phyloP scores from a whole-genome alignment of 306 rosid species.

The Quercus engelmannii region DNA sequence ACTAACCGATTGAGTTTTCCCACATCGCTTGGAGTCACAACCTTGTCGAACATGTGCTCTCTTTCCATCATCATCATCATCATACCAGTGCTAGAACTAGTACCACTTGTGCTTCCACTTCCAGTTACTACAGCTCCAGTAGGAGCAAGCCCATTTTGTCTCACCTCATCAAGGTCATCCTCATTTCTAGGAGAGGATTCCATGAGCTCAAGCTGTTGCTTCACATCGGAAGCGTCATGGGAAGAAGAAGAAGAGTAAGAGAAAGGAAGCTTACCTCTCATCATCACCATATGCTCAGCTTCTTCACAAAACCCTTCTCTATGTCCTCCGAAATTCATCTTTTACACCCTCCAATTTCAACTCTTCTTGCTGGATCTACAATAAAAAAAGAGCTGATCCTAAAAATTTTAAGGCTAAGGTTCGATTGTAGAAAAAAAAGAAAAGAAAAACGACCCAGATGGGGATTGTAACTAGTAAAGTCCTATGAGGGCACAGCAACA shows the following conservation, averaged over 20 bases:
- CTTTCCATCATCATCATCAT: constrained; percentile 26
- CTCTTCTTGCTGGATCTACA: constrained; percentile 13
- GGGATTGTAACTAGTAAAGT: neutral
- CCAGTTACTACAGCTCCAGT: neutral
- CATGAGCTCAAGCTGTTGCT: constrained; percentile 26
- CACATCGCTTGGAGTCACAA: constrained; percentile 87
- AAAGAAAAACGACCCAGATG: neutral
- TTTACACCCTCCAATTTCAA: neutral
- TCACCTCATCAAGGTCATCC: neutral
- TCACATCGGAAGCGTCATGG: neutral
- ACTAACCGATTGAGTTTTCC: constrained; percentile 88
- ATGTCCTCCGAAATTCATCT: constrained; percentile 30
- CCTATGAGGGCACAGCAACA: neutral
- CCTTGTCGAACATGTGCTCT: constrained; percentile 91
- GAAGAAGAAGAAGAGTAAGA: constrained; percentile 15
- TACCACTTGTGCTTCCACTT: neutral
- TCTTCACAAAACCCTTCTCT: constrained; percentile 13
- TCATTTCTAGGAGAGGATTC: constrained; percentile 13
- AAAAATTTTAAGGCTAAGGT: neutral
- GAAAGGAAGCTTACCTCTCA: constrained; percentile 17
- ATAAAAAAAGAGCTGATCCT: neutral
- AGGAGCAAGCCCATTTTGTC: neutral
- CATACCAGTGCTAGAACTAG: neutral
- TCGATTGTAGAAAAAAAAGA: neutral
- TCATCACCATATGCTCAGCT: neutral